Evolutionary conservation across 345 rosid genomes (phyloP), one percentile per base, ranked within the genome.

Genomic region (Acer saccharum): DNA sequence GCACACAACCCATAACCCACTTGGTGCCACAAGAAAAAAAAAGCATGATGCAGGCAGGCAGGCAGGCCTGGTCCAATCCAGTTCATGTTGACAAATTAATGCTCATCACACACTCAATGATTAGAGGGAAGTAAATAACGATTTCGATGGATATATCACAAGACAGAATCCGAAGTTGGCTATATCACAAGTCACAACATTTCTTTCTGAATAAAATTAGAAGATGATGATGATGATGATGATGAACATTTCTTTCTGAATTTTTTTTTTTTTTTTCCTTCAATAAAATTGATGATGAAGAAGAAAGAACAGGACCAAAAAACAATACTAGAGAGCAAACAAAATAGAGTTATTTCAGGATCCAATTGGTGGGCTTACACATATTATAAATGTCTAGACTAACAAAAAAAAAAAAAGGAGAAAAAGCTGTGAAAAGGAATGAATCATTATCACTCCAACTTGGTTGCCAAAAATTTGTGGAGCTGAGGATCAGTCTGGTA

Each of bases 401-500:
- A 39, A 55, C 13, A 14, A 57, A 35, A 57, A 57, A 57, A 8
- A 57, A n/a, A 0, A 16, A 3, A 14, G 20, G 17, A 55, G 20
- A 4, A 18, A 21, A 2, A 17, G 39, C 39, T 35, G 6, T 35
- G 39, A 35, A 3, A 35, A 35, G 39, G 39, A 35, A 5, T 35
- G 39, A 35, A 4, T 43, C 10, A 43, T 43, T 43, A 21, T 81
- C 71, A 83, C 27, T 81, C 80, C 73, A 75, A 76, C 68, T 83
- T 87, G 57, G 11, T 80, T 0, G 66, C 11, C 17, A 39, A 46
- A 25, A 43, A 35, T 67, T 80, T 82, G 35, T 71, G 73, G 60
- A 81, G 84, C 48, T 82, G 69, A 18, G 87, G 84, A 73, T 94
- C 97, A 0, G 86, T 87, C 83, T 92, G 87, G 61, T 94, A 92